These are phyloP conservation scores for Pythium pectinolyticum DNA, from an alignment of 352 stramenopile species.

Conservation along the genomic window DNA sequence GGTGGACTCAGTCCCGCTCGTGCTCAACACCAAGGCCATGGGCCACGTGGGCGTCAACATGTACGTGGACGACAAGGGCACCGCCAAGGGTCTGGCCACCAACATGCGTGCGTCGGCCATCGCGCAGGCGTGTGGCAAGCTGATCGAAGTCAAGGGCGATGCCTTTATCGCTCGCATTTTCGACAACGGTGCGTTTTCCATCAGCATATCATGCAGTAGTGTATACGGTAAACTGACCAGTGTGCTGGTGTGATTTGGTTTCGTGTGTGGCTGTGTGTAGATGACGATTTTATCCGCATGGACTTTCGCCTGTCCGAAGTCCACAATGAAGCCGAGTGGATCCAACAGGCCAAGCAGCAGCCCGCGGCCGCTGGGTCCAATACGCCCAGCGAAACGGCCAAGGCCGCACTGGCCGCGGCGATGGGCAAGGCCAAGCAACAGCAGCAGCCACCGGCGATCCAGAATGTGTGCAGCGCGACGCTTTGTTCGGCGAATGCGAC, in stretches of 20 bases:
- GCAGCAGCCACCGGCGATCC: slow-evolving; percentile 26
- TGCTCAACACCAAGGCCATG: slow-evolving; percentile 75
- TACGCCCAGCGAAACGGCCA: slow-evolving; percentile 29
- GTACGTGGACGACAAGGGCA: slow-evolving; percentile 91
- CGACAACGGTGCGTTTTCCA: slow-evolving; percentile 74
- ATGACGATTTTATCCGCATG: slow-evolving; percentile 82
- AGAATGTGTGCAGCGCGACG: slow-evolving; percentile 64
- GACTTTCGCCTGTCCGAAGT: slow-evolving; percentile 78
- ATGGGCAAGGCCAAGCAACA: slow-evolving; percentile 32
- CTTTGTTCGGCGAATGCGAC: slow-evolving; percentile 70
- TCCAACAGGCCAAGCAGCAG: slow-evolving; percentile 64
- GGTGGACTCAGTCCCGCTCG: slow-evolving; percentile 85
- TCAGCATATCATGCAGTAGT: no score
- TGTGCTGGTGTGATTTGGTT: no score
- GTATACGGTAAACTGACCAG: no score
- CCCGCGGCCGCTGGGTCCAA: slow-evolving; percentile 28
- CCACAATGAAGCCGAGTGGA: slow-evolving; percentile 62
- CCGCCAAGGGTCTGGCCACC: slow-evolving; percentile 74
- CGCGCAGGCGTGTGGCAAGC: slow-evolving; percentile 75
- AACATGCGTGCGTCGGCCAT: slow-evolving; percentile 83
- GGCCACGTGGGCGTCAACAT: slow-evolving; percentile 83
- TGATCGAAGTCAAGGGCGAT: slow-evolving; percentile 84
- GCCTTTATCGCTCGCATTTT: slow-evolving; percentile 88
- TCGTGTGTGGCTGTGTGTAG: slow-evolving; percentile 34
- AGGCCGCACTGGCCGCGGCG: slow-evolving; percentile 30